Conservation (phyloP, 768 basidiomycete genomes). For the Clitopilus passeckerianus region DNA sequence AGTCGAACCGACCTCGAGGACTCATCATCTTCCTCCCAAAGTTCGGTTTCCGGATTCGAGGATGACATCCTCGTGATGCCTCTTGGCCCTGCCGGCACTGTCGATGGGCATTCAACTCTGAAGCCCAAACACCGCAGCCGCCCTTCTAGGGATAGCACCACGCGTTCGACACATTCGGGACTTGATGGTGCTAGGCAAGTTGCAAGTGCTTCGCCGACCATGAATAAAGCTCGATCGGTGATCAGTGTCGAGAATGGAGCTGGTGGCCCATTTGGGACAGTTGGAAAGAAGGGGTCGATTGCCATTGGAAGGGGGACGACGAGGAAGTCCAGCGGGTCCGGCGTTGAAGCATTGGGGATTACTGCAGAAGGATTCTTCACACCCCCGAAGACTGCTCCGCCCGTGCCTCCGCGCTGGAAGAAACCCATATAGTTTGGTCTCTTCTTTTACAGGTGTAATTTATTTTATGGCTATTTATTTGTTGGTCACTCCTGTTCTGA, state of each 20-base stretch:
- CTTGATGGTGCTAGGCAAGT: slow-evolving; percentile 13
- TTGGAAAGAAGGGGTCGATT: slow-evolving; percentile 51
- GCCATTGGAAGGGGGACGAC: slow-evolving; percentile 56
- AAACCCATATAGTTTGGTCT: neutral
- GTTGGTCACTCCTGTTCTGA: slow-evolving; percentile 8
- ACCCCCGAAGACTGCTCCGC: slow-evolving; percentile 38
- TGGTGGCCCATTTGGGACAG: slow-evolving; percentile 17
- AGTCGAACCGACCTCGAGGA: slow-evolving; percentile 7
- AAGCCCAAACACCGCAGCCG: neutral
- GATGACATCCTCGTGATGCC: slow-evolving; percentile 75
- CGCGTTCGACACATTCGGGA: slow-evolving; percentile 31
- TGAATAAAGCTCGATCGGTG: slow-evolving; percentile 48
- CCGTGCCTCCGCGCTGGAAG: slow-evolving; percentile 18
- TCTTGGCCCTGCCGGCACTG: slow-evolving; percentile 37
- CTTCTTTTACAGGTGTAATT: neutral
- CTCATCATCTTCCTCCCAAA: slow-evolving; percentile 6
- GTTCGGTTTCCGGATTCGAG: slow-evolving; percentile 41
- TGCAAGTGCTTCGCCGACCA: slow-evolving; percentile 17
- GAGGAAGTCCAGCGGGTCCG: slow-evolving; percentile 62
- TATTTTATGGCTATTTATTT: slow-evolving; percentile 8
- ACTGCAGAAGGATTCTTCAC: slow-evolving; percentile 78
- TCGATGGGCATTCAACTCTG: neutral
- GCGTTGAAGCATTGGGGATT: slow-evolving; percentile 70
- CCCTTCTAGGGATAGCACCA: neutral
- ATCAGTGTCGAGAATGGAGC: slow-evolving; percentile 58